phyloP scores from a whole-genome alignment of 805 yeast genomes.

The Saturnispora galanensis region DNA sequence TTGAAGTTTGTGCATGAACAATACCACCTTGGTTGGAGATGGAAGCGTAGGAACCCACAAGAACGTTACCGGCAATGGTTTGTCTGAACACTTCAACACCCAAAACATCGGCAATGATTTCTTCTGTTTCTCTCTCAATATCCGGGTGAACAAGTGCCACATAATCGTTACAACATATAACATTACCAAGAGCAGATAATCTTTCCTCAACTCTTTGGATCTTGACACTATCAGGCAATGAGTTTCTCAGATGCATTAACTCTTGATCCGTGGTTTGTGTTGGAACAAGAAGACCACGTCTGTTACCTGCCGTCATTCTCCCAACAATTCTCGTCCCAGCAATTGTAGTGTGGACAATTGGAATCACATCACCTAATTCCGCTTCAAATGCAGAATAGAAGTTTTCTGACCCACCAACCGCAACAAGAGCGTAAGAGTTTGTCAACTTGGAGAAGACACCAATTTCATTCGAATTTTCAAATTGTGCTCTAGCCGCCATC shows the following conservation, averaged over 20 bases:
- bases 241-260: conserved; percentile 91
- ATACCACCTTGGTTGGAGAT: conserved; percentile 96
- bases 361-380: conserved; percentile 91
- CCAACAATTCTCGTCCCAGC: conserved; percentile 98
- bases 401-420: conserved; percentile 88
- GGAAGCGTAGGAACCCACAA: conserved; percentile 94
- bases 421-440: conserved; percentile 91
- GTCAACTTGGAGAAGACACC: conserved; percentile 94
- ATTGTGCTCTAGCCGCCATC: conserved; percentile 68
- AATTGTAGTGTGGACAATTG: conserved; percentile 93
- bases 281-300: conserved; percentile 95
- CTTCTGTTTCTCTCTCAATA: conserved; percentile 98
- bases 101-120: conserved; percentile 90
- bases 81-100: conserved; percentile 99
- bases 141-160: conserved; percentile 99
- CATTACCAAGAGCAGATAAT: conserved; percentile 93
- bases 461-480: conserved; percentile 81
- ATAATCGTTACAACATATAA: conserved; percentile 96
- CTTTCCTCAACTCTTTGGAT: conserved; percentile 98
- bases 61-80: conserved; percentile 95
- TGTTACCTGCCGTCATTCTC: conserved; percentile 96
- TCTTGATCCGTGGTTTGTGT: conserved; percentile 98
- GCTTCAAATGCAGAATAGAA: conserved; percentile 93
- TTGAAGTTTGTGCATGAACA: conserved; percentile 94
- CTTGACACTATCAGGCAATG: conserved; percentile 89